Conservation (phyloP, 2,329 filamentous ascomycete species). For the Rhinocladiella similis region DNA sequence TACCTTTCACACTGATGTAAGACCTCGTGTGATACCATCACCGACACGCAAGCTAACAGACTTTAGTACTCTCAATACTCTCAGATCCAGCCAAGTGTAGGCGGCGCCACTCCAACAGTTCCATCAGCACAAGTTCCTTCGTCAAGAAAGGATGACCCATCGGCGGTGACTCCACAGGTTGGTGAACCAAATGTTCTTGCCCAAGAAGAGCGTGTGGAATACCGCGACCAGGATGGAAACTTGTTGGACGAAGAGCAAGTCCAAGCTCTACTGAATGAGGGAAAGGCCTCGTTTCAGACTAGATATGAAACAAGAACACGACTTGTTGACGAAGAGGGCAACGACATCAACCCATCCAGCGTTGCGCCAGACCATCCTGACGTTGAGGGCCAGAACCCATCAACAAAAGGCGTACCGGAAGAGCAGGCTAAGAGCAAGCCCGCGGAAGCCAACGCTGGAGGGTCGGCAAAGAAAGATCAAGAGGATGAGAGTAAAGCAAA, state of each 20-base stretch:
- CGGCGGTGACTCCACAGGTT: slow-evolving; percentile 37
- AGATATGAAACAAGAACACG: slow-evolving; percentile 93
- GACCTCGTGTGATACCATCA: not conserved
- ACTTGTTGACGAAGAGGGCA: slow-evolving; percentile 75
- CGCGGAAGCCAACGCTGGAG: slow-evolving; percentile 36
- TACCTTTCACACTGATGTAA: slow-evolving; percentile 82
- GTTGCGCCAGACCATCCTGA: slow-evolving; percentile 57
- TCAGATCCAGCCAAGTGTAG: slow-evolving; percentile 18
- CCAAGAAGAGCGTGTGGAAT: slow-evolving; percentile 83
- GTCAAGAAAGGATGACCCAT: slow-evolving; percentile 29
- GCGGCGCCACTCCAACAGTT: slow-evolving; percentile 22
- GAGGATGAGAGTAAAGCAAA: slow-evolving; percentile 41
- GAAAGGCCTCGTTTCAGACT: slow-evolving; percentile 94
- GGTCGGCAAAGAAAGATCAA: slow-evolving; percentile 36
- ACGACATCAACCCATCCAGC: slow-evolving; percentile 61
- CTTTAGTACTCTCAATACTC: slow-evolving; percentile 39
- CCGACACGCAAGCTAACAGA: slow-evolving; percentile 6
- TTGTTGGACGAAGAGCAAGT: slow-evolving; percentile 82
- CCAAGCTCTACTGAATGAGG: slow-evolving; percentile 67
- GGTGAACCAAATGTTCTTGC: slow-evolving; percentile 36
- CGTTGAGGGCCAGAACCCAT: slow-evolving; percentile 58
- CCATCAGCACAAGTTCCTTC: slow-evolving; percentile 20
- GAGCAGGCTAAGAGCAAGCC: slow-evolving; percentile 36
- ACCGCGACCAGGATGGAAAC: slow-evolving; percentile 92
- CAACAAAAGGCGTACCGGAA: slow-evolving; percentile 47